These are phyloP conservation scores for Rhizophora mangle DNA, from an alignment of 345 rosid species.

Conservation along the genomic window DNA sequence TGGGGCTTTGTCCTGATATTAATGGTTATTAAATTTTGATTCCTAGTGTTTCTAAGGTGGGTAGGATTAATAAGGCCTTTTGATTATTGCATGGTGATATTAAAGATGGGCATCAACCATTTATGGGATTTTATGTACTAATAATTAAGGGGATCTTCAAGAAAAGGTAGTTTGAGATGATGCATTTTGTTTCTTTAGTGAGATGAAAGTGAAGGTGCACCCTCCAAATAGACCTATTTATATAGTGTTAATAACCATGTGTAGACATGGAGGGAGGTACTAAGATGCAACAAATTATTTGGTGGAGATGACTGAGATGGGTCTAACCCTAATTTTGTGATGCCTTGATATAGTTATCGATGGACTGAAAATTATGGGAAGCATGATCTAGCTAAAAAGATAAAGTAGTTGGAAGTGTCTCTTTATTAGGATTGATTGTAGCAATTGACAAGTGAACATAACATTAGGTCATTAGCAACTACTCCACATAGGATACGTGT, in stretches of 20 bases:
- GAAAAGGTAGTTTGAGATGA: slow-evolving; percentile 79
- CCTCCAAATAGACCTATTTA: slow-evolving; percentile 85
- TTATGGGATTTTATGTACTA: slow-evolving; percentile 86
- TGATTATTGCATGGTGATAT: slow-evolving; percentile 54
- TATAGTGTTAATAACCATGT: slow-evolving; percentile 87
- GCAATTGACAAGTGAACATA: neutral
- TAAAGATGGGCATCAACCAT: slow-evolving; percentile 82
- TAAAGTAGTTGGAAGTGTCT: slow-evolving; percentile 73
- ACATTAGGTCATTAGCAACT: neutral
- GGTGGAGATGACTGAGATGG: slow-evolving; percentile 88
- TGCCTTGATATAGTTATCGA: slow-evolving; percentile 89
- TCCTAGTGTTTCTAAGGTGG: slow-evolving; percentile 75
- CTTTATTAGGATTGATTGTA: slow-evolving; percentile 40
- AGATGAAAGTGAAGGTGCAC: slow-evolving; percentile 83
- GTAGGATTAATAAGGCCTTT: slow-evolving; percentile 77
- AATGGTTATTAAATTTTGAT: slow-evolving; percentile 70
- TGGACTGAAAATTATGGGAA: slow-evolving; percentile 85
- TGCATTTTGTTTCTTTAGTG: slow-evolving; percentile 78
- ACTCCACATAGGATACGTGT: neutral
- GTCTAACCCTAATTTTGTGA: slow-evolving; percentile 70
- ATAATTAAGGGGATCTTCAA: slow-evolving; percentile 73
- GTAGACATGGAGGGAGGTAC: slow-evolving; percentile 80
- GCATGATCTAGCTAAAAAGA: slow-evolving; percentile 76
- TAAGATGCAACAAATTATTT: slow-evolving; percentile 79
- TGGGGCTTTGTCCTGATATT: slow-evolving; percentile 69